phyloP scores from a whole-genome alignment of 2,329 filamentous ascomycete genomes.

The Hypoxylon sp. region DNA sequence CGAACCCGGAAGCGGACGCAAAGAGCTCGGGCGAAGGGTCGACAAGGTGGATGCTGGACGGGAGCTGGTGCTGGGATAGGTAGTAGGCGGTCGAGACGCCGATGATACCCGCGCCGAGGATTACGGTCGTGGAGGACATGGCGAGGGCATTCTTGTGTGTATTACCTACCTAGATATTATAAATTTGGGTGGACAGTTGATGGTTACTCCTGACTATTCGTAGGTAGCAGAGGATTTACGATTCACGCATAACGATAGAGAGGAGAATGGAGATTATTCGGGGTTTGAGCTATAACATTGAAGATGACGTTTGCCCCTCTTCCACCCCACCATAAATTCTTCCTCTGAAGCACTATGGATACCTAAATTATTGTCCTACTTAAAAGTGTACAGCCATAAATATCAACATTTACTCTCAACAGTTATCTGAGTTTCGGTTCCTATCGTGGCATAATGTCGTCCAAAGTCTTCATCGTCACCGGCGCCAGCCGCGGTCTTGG shows the following conservation, averaged over 20 bases:
- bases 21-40: conserved; percentile 69
- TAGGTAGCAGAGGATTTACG: too few species aligned
- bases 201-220: background rate
- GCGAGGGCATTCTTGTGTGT: background rate
- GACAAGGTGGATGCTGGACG: conserved; percentile 59
- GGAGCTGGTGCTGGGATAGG: conserved; percentile 64
- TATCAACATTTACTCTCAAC: background rate
- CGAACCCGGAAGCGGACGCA: conserved; percentile 78
- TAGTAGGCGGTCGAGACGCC: conserved; percentile 79
- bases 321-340: conserved; percentile 21
- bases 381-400: background rate
- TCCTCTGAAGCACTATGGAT: background rate
- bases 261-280: background rate
- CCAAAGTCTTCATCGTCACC: conserved; percentile 77
- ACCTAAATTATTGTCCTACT: too few species aligned
- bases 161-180: too few species aligned
- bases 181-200: background rate
- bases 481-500: conserved; percentile 74
- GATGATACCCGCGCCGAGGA: conserved; percentile 77
- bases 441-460: conserved; percentile 52
- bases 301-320: conserved; percentile 30
- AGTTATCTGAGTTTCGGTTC: background rate
- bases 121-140: conserved; percentile 68
- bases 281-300: background rate
- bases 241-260: background rate